A percentile compares a stretch with the other conserved stretches of the same genome.
phyloP scores from a whole-genome alignment of 2,329 filamentous ascomycete genomes.

The Ceratocystis ficicola region DNA sequence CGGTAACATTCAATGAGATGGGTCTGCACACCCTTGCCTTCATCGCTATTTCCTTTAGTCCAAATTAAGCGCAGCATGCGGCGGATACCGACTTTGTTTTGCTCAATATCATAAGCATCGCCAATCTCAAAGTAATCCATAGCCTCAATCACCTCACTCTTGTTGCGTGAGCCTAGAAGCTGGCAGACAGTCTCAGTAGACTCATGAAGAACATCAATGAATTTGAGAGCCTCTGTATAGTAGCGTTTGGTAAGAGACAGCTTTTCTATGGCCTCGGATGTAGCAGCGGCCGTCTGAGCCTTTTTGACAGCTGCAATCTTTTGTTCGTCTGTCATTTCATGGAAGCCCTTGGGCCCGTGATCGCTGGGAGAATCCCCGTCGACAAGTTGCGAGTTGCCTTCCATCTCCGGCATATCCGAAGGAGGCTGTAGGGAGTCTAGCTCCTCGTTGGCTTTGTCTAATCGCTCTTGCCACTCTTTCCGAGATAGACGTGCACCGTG shows the following conservation, averaged over 20 bases:
- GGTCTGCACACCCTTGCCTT: constrained; percentile 93
- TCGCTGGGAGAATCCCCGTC: constrained; percentile 73
- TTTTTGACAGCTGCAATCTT: constrained; percentile 62
- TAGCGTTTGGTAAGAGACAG: constrained; percentile 80
- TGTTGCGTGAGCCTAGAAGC: constrained; percentile 85
- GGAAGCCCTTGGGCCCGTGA: constrained; percentile 56
- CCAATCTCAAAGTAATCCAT: constrained; percentile 97
- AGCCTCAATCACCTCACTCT: constrained; percentile 95
- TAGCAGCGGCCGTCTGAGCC: constrained; percentile 75
- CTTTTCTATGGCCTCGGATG: constrained; percentile 75
- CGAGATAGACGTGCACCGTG: constrained; percentile 76
- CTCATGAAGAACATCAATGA: constrained; percentile 81
- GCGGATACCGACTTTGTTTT: constrained; percentile 81
- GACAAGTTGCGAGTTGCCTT: constrained; percentile 61
- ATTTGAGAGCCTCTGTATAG: constrained; percentile 83
- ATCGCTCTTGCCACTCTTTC: constrained; percentile 71
- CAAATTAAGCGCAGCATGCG: constrained; percentile 95
- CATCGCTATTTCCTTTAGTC: constrained; percentile 98
- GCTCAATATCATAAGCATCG: constrained; percentile 91
- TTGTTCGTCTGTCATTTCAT: constrained; percentile 73
- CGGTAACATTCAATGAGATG: constrained; percentile 97
- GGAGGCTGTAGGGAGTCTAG: constrained; percentile 72
- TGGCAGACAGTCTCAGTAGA: constrained; percentile 73
- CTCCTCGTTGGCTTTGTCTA: constrained; percentile 73
- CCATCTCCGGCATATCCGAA: constrained; percentile 58